Evolutionary conservation across 2,329 filamentous ascomycete species (phyloP).

Genomic region (Aureobasidium mangrovei): DNA sequence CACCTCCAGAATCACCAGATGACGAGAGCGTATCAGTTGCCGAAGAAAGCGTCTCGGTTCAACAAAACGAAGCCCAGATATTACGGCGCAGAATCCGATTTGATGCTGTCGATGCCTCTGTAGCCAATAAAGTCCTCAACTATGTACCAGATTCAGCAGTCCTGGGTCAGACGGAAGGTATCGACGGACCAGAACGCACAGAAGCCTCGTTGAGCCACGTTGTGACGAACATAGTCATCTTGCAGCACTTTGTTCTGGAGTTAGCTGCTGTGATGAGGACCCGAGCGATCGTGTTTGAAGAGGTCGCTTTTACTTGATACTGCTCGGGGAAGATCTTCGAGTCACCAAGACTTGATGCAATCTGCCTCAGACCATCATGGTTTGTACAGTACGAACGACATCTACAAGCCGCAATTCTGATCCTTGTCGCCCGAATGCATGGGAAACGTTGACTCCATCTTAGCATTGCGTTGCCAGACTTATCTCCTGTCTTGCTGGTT

Average conservation of each 20-base stretch:
- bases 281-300: constrained; percentile 39
- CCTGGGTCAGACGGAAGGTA: constrained; percentile 12
- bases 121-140: neutral
- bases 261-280: constrained; percentile 41
- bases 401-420: too few species aligned
- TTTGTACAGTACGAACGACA: too few species aligned
- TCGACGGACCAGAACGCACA: constrained; percentile 23
- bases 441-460: neutral
- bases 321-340: neutral
- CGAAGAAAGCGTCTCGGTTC: neutral
- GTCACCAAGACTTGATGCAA: neutral
- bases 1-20: constrained; percentile 25
- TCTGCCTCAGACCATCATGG: neutral
- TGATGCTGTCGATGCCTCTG: neutral
- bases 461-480: neutral
- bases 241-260: constrained; percentile 44
- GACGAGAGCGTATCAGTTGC: neutral
- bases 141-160: neutral
- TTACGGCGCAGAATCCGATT: neutral
- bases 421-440: too few species aligned
- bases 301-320: constrained; percentile 31
- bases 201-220: constrained; percentile 41
- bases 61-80: constrained; percentile 7
- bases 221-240: constrained; percentile 41
- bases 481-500: neutral